Base-by-base conservation (phyloP, 768 basidiomycete species). In the Cytidiella melzeri region DNA sequence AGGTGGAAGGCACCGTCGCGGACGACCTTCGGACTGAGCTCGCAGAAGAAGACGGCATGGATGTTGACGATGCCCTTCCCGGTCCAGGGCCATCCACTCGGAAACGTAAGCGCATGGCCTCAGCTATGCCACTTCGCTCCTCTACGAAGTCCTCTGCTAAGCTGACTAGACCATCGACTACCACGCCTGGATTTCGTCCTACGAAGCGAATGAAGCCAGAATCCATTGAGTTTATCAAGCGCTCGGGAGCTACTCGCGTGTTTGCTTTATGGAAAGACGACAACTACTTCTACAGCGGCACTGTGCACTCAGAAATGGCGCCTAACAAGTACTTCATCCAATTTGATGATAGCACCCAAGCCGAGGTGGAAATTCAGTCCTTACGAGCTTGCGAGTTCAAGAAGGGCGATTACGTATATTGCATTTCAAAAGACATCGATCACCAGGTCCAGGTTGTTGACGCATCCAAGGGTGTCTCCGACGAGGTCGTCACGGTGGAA, bases 181-280 rank as follows among this genome's bases (percentile, higher is more conserved):
- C 41, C 27, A 56, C 37, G 38, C 55, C 54, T n/a, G 41, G 20
- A 12, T 26, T 20, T 34, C 51, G 57, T 1, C 28, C 57, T 4
- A 25, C 48, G 4, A 64, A 63, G 50, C 54, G 55, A 26, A 36
- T 25, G 24, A 63, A 61, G 41, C 47, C 52, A 12, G 43, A 39
- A 9, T 55, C 59, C 18, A 30, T 48, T 18, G 19, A 47, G 1
- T 49, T 34, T 57, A 30, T 53, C 47, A 18, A 36, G 44, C 26
- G 27, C 25, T 57, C 58, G 34, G 48, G 54, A 5, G 68, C 75
- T 19, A 83, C 81, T 11, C 77, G 78, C 4, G 82, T 89, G n/a
- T 81, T 85, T 56, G 86, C 83, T 7, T 59, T 83, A 10, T 87
- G 84, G 85, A 76, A 70, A 53, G 64, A 67, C 40, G 79, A 80